Evolutionary conservation across 192 early-diverging fungal genomes (phyloP).

Genomic region (Powellomyces hirtus): DNA sequence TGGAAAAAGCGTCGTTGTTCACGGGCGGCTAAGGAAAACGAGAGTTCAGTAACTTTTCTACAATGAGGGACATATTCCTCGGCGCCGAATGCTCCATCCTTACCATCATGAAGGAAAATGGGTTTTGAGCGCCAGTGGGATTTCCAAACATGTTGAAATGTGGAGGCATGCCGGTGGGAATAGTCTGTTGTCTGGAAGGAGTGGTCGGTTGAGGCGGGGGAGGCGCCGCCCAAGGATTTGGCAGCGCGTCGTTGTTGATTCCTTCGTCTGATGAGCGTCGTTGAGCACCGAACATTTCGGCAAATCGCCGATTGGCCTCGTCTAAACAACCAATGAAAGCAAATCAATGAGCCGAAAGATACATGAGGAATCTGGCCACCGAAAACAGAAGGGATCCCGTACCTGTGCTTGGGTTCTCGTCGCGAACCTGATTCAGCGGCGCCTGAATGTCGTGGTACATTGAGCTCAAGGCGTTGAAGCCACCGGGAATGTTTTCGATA

Average conservation of each 20-base stretch:
- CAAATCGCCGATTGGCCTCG: conserved; percentile 34
- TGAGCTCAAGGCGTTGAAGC: conserved; percentile 30
- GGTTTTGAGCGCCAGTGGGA: not conserved
- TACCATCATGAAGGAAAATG: not conserved
- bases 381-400: not conserved
- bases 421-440: not conserved
- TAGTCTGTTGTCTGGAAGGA: conserved; percentile 8
- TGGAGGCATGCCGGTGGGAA: too few relatives aligned
- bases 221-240: conserved; percentile 40
- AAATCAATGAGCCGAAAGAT: too few relatives aligned
- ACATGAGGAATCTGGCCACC: not conserved
- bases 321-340: too few relatives aligned
- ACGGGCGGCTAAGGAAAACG: too few relatives aligned
- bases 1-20: not conserved
- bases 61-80: too few relatives aligned
- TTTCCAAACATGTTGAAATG: conserved; percentile 5
- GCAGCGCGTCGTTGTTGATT: conserved; percentile 33
- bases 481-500: conserved; percentile 44
- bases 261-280: conserved; percentile 2
- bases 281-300: conserved; percentile 27
- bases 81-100: too few relatives aligned
- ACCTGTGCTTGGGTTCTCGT: conserved; percentile 24
- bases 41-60: too few relatives aligned
- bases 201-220: not conserved
- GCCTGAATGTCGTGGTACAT: conserved; percentile 29